Evolutionary conservation across 2,329 filamentous ascomycete species (phyloP), one percentile per base, ranked within the genome.

Genomic region (Talaromyces sp.): DNA sequence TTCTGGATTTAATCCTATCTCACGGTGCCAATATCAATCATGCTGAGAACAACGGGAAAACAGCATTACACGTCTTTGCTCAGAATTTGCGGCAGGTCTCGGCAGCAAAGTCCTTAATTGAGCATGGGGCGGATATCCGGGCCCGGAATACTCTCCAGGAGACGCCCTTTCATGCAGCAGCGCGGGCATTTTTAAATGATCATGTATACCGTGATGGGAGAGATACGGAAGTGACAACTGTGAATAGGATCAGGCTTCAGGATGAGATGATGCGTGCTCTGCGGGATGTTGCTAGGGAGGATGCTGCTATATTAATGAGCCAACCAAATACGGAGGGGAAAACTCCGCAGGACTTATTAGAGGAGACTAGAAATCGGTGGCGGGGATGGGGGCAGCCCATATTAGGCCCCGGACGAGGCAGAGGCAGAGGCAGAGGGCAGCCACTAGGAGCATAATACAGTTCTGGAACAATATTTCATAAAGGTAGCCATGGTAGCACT

Each of bases 281-380:
- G 48, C 28, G 21, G 28, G 48, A 52, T 1, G 48, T 9, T 35
- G n/a, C 28, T 9, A 8, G 28, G 48, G 28, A 35, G 28, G 48
- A 59, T 59, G 18, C 44, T 48, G 37, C 57, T 48, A 46, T 59
- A 33, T 46, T 59, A n/a, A 23, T 35, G 44, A 59, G 28, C 40
- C 16, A 6, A 11, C 21, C 40, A 59, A 46, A 59, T n/a, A n/a
- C 11, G 28, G 16, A 46, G 11, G 37, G 40, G 14, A 46, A 44
- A 31, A 58, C 40, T 42, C 40, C 23, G 11, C 11, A 52, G 28
- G n/a, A 52, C 48, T 52, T 52, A 5, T 9, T 52, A n/a, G 48
- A 52, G 8, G 25, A 52, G 28, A 52, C 48, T 2, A 33, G 48
- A 21, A 52, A 52, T 35, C 8, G 28, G 48, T 52, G 48, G 48